Evolutionary conservation across 352 stramenopile species (phyloP), one percentile per base, ranked within the genome.

Genomic region (Phytopythium delawarense): DNA sequence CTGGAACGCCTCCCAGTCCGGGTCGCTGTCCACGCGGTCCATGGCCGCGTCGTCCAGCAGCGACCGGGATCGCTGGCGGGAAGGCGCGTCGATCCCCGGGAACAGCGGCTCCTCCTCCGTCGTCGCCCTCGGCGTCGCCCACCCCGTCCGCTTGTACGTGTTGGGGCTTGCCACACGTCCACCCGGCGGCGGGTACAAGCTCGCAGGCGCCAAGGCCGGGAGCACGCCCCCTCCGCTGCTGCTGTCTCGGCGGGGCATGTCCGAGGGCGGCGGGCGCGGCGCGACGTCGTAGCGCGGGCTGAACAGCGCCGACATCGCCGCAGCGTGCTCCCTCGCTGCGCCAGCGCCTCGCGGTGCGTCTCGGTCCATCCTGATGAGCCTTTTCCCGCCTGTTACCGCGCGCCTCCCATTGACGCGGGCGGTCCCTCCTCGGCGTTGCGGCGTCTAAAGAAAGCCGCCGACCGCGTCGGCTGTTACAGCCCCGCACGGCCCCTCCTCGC

Each of bases 41-140:
- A 16, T 39, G 16, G 50, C 42, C 30, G 50, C 30, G 11, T 46
- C 51, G 16, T 57, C 20, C 0, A 57, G 51, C 7, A 57, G 30
- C 32, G 51, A 46, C 21, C n/a, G 30, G 7, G 30, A 44, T 11
- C 50, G 42, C 11, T 52, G 35, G 9, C 52, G 25, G 13, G 46
- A 37, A 16, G 44, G 44, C 18, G 6, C 11, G 7, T 45, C 39
- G 15, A 62, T 62, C 7, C 16, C 42, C 5, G 57, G 44, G 21
- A 57, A 52, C 30, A 60, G 32, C 12, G 51, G 30, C 11, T 56
- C 57, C 25, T 51, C 50, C 12, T 56, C 50, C 1, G 32, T 7
- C 0, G 69, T 46, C 28, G 66, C 59, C 25, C 78, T 73, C 8
- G 79, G 74, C 2, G 71, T 84, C 15, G 76, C 77, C 79, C 79